Conservation (phyloP, 345 rosid species). For the Eucalyptus marginata region DNA sequence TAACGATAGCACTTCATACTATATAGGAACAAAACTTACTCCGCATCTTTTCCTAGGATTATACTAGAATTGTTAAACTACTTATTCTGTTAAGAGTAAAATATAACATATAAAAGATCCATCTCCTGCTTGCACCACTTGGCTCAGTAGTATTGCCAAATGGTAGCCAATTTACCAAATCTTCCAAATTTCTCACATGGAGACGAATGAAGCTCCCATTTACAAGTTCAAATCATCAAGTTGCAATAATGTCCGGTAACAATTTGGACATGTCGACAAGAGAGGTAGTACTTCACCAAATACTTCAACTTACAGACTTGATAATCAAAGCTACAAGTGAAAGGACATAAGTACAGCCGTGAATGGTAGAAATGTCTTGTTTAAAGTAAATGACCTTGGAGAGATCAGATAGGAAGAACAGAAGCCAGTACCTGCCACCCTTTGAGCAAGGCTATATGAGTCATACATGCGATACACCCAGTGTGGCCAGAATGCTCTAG, state of each 20-base stretch:
- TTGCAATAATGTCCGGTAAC: background rate
- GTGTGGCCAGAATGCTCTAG: slow-evolving; percentile 75
- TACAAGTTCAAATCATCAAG: background rate
- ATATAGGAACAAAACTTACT: background rate
- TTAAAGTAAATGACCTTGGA: background rate
- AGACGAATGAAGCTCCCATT: background rate
- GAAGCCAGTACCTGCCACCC: slow-evolving; percentile 62
- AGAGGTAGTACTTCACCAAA: background rate
- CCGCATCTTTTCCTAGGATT: background rate
- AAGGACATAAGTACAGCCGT: background rate
- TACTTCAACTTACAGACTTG: background rate
- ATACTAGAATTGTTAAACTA: background rate
- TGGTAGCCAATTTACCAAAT: background rate
- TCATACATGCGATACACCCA: slow-evolving; percentile 91
- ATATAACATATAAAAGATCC: background rate
- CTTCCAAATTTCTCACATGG: background rate
- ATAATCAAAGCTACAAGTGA: background rate
- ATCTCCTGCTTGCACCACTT: background rate
- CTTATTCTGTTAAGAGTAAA: background rate
- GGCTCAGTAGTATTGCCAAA: background rate
- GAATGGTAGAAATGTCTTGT: background rate
- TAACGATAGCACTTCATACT: background rate
- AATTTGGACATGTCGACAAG: background rate
- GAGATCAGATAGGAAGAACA: background rate
- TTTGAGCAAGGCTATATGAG: slow-evolving; percentile 74